Base-by-base conservation (phyloP, 495 filamentous ascomycete genomes). In the Penicillium bialowiezense region DNA sequence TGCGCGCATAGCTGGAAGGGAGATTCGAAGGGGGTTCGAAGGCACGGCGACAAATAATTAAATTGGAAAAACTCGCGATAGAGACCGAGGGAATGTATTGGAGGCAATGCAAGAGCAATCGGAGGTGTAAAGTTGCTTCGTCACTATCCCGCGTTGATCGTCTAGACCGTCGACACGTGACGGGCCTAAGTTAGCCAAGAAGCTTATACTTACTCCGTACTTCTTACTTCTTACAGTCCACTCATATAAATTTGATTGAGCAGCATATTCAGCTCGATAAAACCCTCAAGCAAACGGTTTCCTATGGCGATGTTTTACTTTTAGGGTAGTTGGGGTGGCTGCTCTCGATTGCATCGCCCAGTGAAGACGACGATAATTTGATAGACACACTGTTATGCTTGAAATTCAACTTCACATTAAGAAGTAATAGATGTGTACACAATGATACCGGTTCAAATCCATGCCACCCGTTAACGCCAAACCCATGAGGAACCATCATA, bases 1-100 rank as follows among this genome's bases (percentile, higher is more conserved):
- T 52, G 60, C 65, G 62, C 62, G 64, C 64, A 71, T 71, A 55
- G 63, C 62, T 62, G 50, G 47, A 33, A 24, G 21, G 19, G 33
- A 33, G 14, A 14, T 15, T 46, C n/a, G 38, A 38, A n/a, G n/a
- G n/a, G 12, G 20, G 14, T 26, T 35, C 39, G 31, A 17, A 32
- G 24, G 19, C 17, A 48, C 35, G 31, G n/a, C 45, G 18, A 39
- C 17, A 31, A 8, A 23, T 17, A 12, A 12, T 24, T 13, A 21
- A 3, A 24, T 19, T 12, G 10, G 3, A 1, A 7, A 21, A 15
- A 7, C 10, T 24, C 13, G 13, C n/a, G 14, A 1, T 21, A 10
- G 19, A 10, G 6, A 21, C 10, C 33, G 10, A 35, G 29, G 3
- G 8, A 29, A 47, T 3, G 17, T 28, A 29, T 39, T 31, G 24